These are phyloP conservation scores for Lentinula guzmanii DNA, from an alignment of 768 basidiomycete genomes.

Conservation along the genomic window DNA sequence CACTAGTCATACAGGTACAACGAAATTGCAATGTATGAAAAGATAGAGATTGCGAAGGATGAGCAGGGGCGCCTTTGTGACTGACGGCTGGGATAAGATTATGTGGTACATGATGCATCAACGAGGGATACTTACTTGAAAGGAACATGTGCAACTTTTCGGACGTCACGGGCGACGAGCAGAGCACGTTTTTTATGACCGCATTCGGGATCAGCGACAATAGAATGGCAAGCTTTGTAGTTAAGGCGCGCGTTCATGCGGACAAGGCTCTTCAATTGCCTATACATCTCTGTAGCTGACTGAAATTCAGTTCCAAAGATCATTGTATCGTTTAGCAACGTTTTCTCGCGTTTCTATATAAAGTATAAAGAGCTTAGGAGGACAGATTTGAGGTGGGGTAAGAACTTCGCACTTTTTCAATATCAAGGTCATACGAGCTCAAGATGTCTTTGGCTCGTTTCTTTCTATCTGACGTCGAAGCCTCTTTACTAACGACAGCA, in stretches of 20 bases:
- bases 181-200: background rate
- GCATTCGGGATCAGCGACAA: conserved; percentile 2
- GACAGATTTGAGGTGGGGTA: no score
- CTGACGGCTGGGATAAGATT: background rate
- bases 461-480: no score
- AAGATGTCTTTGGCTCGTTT: background rate
- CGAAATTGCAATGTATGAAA: background rate
- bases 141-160: background rate
- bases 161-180: background rate
- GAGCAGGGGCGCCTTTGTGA: background rate
- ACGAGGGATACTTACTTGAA: background rate
- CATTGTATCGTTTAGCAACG: background rate
- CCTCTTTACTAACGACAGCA: background rate
- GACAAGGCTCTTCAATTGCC: background rate
- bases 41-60: background rate
- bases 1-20: background rate
- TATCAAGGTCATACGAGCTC: background rate
- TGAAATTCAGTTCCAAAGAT: conserved; percentile 1
- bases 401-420: background rate
- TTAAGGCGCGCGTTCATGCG: background rate
- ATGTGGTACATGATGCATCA: background rate
- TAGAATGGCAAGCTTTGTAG: background rate
- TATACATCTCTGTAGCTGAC: background rate
- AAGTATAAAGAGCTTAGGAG: background rate
- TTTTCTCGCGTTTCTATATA: background rate